Evolutionary conservation across 208 protist genomes (phyloP), one percentile per base, ranked within the genome.

Genomic region (Trypanosoma melophagium): DNA sequence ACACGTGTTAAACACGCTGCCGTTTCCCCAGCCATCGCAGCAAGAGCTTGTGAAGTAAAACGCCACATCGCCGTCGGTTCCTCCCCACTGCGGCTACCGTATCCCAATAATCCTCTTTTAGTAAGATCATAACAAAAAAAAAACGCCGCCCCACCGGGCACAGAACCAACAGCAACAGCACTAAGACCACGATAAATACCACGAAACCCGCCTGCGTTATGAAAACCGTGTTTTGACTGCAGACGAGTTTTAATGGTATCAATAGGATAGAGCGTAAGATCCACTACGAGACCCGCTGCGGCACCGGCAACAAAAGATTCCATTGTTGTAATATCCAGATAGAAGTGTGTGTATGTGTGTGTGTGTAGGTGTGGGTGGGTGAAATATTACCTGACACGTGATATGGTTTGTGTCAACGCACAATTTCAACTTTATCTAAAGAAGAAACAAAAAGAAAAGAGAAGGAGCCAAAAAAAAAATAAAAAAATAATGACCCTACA

Each of bases 221-320:
- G 31, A 71, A 97, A 97, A 0, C 95, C 93, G 12, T 83, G 52
- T 41, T 80, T 84, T 1, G 84, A 84, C 71, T 97, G 95, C 16
- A 96, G 70, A 12, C 95, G 88, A 24, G 93, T 97, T 68, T 98
- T 98, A 44, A 98, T 59, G 0, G 95, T 98, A 76, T 98, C 95
- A 42, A 98, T 85, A 0, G 95, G 95, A 60, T 93, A 97, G 16
- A 98, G 83, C 16, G 76, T 90, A 9, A 96, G 40, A 65, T 98
- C 95, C 12, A 97, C 93, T 16, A 84, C 76, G 8, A 95, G 66
- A 25, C 95, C 95, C 0, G 93, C 95, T 10, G 81, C 69, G 2
- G 89, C 92, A 49, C 95, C 95, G 1, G 91, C 85, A 8, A 90
- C 41, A 1, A 96, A 70, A 8, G 84, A 93, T 25, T 94, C 85